Conservation (phyloP, 2,329 filamentous ascomycete genomes). For the Xylariaceae sp. region DNA sequence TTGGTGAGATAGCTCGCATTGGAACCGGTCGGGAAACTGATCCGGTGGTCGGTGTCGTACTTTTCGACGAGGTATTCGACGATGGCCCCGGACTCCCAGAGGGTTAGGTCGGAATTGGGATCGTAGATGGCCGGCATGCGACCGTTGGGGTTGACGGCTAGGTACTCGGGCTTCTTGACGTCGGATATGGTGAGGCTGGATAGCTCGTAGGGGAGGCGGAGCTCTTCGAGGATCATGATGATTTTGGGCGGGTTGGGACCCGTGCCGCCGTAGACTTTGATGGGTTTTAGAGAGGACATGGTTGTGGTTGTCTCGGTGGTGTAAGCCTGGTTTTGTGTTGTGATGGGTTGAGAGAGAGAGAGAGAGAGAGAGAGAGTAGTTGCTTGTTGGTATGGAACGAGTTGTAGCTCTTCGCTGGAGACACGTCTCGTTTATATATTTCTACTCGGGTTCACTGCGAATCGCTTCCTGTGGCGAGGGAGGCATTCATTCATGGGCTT, state of each 20-base stretch:
- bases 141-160: slow-evolving; percentile 21
- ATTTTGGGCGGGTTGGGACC: slow-evolving; percentile 32
- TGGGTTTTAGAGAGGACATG: slow-evolving; percentile 25
- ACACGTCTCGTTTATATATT: too few relatives aligned
- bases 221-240: slow-evolving; percentile 28
- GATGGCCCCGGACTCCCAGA: slow-evolving; percentile 25
- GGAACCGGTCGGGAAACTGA: slow-evolving; percentile 32
- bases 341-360: too few relatives aligned
- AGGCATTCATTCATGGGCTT: too few relatives aligned
- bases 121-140: slow-evolving; percentile 21
- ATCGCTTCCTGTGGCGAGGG: too few relatives aligned
- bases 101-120: slow-evolving; percentile 17
- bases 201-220: slow-evolving; percentile 29
- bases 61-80: slow-evolving; percentile 21
- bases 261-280: slow-evolving; percentile 24
- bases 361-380: too few relatives aligned
- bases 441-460: too few relatives aligned
- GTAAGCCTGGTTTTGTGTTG: too few relatives aligned
- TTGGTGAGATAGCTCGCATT: slow-evolving; percentile 36
- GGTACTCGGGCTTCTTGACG: slow-evolving; percentile 16
- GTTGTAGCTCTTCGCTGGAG: too few relatives aligned
- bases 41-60: slow-evolving; percentile 36
- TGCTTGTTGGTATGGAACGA: too few relatives aligned
- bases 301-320: slow-evolving; percentile 1
- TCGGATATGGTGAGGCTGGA: slow-evolving; percentile 1